Evolutionary conservation across 106 monocot species (phyloP).

Genomic region (Acorus gramineus): DNA sequence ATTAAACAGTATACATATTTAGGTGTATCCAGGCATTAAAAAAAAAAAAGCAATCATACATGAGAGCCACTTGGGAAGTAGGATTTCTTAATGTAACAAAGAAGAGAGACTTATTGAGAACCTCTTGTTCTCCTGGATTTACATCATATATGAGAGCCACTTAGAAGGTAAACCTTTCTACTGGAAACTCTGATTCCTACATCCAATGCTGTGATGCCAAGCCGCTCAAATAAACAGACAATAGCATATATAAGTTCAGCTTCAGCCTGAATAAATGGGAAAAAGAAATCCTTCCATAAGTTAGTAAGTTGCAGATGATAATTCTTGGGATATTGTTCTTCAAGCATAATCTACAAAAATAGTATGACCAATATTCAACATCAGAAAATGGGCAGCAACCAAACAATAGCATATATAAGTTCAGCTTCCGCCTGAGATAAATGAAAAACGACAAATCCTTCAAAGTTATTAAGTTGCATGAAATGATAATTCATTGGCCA

Average conservation of each 20-base stretch:
- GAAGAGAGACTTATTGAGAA: background rate
- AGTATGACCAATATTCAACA: no score
- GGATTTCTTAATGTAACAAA: background rate
- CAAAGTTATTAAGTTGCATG: background rate
- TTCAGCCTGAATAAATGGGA: no score
- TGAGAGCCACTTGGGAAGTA: no score
- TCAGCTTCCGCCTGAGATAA: constrained; percentile 85
- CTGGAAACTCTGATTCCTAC: constrained; percentile 94
- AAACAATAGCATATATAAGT: constrained; percentile 87
- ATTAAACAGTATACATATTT: no score
- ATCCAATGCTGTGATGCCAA: constrained; percentile 76
- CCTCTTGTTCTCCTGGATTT: background rate
- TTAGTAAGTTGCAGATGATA: no score
- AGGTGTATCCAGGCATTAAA: no score
- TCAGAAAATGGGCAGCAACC: constrained; percentile 12
- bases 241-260: constrained; percentile 33
- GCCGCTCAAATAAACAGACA: constrained; percentile 77
- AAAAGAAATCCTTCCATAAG: no score
- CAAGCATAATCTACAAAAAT: no score
- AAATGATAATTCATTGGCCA: no score
- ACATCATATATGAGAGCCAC: background rate
- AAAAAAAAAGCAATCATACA: no score
- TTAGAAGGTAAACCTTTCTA: constrained; percentile 55
- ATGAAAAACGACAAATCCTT: background rate
- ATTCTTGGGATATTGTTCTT: no score